Base-by-base conservation (phyloP, 2,329 filamentous ascomycete species). In the Elsinoe fawcettii region DNA sequence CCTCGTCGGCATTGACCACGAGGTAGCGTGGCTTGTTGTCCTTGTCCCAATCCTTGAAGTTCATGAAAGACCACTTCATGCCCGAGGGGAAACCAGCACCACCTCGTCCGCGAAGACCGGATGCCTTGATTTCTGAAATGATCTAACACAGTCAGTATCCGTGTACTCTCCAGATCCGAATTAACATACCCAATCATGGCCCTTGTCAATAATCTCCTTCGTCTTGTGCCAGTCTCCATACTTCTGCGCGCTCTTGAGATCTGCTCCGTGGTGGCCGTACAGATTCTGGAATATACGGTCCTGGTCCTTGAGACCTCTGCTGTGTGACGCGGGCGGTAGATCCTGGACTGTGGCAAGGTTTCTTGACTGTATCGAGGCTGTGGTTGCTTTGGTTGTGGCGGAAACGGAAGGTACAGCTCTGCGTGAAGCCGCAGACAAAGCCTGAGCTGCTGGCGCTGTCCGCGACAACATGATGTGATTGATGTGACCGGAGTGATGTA, bases 21-120 rank as follows among this genome's bases (percentile, higher is more conserved):
- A 99, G 80, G 71, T 99, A 99, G 69, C 93, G 86, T 63, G 93
- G 93, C 76, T 95, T 95, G 67, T 75, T 87, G 73, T 97, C 93
- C 77, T 99, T 95, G 69, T 99, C 92, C 93, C 93, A 99, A 68
- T 90, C 93, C 77, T 96, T 96, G 80, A 92, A 91, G 81, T 99
- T 99, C 93, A 99, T 99, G 76, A 99, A 99, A 51, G 91, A 96
- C 88, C 93, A 99, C 91, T 99, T 99, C 80, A 99, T 79, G 62
- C 93, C 93, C 37, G 92, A 97, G 61, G 93, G 93, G 74, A 99
- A 99, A 69, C 93, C 93, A 74, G 93, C 93, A 76, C 93, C 93
- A 75, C 93, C 93, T 77, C 93, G 88, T 67, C 93, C 93, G 75
- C 93, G 85, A 62, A 99, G 83, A 67, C 93, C 93, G 11, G 93